A percentile compares a stretch with the other conserved stretches of the same genome.
Conservation (phyloP, 2,329 filamentous ascomycete species). For the Colletotrichum theobromicola region DNA sequence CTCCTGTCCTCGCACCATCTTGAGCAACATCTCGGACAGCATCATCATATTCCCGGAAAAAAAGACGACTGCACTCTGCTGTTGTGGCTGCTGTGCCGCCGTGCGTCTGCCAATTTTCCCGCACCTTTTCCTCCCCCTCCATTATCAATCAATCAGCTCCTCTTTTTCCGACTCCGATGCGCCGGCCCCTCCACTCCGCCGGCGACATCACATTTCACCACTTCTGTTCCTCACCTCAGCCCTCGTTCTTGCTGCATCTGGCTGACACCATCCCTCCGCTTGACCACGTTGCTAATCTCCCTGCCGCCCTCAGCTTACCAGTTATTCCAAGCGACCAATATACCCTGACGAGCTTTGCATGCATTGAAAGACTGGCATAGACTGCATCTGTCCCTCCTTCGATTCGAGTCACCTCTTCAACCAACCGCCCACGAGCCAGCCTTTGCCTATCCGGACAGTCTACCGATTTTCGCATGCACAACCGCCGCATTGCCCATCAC, state of each 20-base stretch:
- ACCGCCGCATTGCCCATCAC: not conserved
- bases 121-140: slow-evolving; percentile 1
- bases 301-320: not conserved
- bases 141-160: slow-evolving; percentile 20
- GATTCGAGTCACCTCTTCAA: not conserved
- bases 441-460: not conserved
- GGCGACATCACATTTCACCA: slow-evolving; percentile 11
- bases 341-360: slow-evolving; percentile 15
- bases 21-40: not conserved
- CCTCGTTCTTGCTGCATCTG: not conserved
- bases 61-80: not conserved
- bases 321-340: slow-evolving; percentile 12
- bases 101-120: slow-evolving; percentile 2
- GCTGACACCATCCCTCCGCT: not conserved
- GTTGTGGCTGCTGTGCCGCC: not conserved
- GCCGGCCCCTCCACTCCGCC: slow-evolving; percentile 20
- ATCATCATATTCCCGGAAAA: not conserved
- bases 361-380: slow-evolving; percentile 7
- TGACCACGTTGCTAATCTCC: not conserved
- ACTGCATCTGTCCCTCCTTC: not conserved
- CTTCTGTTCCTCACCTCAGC: not conserved
- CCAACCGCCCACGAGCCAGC: not conserved
- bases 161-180: slow-evolving; percentile 18
- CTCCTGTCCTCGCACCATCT: not conserved
- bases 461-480: slow-evolving; percentile 10